Evolutionary conservation across 228 moss, liverwort and hornwort species (phyloP), one percentile per base, ranked within the genome.

Genomic region (Sphagnum magellanicum): DNA sequence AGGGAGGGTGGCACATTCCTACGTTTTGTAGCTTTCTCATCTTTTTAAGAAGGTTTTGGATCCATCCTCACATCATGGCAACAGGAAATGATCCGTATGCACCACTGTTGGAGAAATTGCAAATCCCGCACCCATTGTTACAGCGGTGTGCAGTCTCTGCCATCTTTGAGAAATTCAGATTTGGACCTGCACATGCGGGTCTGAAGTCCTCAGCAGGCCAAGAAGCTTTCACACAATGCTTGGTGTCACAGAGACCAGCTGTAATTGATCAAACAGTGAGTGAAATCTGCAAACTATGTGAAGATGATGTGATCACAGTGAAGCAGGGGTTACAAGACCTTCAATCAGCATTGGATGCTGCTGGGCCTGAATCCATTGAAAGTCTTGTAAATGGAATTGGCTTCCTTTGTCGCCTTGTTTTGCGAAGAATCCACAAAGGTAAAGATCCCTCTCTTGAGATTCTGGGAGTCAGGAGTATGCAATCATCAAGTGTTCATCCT

Each of bases 261-360:
- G 79, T 84, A 15, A 70, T 84, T 13, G 80, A 84, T 72, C 80
- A 84, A 32, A 84, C 80, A 32, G 83, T 84, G 67, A 79, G 77
- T 67, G 80, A 84, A 60, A 70, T 84, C 1, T 84, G 80, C 73
- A 70, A 32, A 51, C 68, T 73, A 32, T 84, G 79, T 16, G 69
- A 68, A 0, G 77, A 77, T 7, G 77, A 73, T 47, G 50, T 11
- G 12, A 6, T 84, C 6, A 47, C 77, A 7, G 75, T 84, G 53
- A 74, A 84, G 11, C 62, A 68, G 48, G 80, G 80, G 51, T 59
- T 84, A 62, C 83, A 74, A 67, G 83, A 84, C 32, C 80, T 84
- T 66, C 83, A 84, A 74, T 77, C 80, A 12, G 74, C 79, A 51
- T 58, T 84, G 63, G 83, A 84, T 63, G 71, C 74, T 17, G 79